Percentiles rank a stretch among this genome's conserved stretches.
phyloP scores from a whole-genome alignment of 495 filamentous ascomycete genomes.

The Pyrenula massariospora region DNA sequence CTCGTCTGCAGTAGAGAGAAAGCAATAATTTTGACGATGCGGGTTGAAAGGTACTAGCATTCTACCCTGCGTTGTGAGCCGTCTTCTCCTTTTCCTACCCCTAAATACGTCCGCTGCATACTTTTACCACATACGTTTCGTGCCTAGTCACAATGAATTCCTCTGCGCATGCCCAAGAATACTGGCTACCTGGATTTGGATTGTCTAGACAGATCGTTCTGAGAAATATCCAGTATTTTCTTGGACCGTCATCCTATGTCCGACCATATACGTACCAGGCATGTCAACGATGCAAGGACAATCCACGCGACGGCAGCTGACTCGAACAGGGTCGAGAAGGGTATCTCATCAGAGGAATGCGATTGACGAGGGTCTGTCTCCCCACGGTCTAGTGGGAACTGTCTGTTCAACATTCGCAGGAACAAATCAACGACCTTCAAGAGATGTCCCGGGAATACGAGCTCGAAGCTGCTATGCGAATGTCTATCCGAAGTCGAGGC shows the following conservation, averaged over 20 bases:
- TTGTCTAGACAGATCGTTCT: conserved; percentile 42
- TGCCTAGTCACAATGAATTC: neutral
- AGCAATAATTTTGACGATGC: neutral
- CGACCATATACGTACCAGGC: conserved; percentile 40
- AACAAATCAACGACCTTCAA: conserved; percentile 42
- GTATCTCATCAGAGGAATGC: conserved; percentile 37
- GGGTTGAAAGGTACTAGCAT: neutral
- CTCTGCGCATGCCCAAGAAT: conserved; percentile 25
- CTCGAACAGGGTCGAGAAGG: conserved; percentile 35
- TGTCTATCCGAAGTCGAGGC: conserved; percentile 21
- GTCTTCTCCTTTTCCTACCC: neutral
- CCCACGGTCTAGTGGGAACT: neutral
- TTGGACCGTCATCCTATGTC: conserved; percentile 36
- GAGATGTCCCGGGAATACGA: conserved; percentile 40
- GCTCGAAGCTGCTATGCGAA: conserved; percentile 35
- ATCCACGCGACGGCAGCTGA: neutral
- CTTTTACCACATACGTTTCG: neutral
- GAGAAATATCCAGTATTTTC: conserved; percentile 39
- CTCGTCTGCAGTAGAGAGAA: neutral
- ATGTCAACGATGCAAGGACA: conserved; percentile 4
- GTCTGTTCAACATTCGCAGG: conserved; percentile 14
- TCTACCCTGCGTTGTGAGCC: neutral
- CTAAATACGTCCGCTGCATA: neutral
- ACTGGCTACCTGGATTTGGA: conserved; percentile 41
- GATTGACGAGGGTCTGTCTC: conserved; percentile 36